Percentiles rank a stretch among this genome's conserved stretches.
Evolutionary conservation across 2,329 filamentous ascomycete species (phyloP).

Genomic region (Trichoderma cornu-damae): DNA sequence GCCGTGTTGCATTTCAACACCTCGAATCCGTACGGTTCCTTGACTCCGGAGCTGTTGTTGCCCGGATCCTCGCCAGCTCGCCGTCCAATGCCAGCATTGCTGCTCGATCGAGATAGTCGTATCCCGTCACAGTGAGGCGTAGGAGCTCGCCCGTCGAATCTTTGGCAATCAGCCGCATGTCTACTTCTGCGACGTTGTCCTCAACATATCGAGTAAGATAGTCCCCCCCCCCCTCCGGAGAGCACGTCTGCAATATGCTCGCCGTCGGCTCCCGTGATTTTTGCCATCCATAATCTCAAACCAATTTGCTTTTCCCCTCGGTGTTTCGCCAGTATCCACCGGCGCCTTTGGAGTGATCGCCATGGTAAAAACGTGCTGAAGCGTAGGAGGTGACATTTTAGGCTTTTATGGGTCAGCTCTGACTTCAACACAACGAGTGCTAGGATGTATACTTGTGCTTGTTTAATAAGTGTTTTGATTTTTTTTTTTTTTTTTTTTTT

Average conservation of each 20-base stretch:
- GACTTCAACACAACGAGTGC: no score
- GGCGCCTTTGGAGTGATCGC: not conserved
- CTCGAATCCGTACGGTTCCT: slow-evolving; percentile 6
- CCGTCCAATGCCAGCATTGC: slow-evolving; percentile 8
- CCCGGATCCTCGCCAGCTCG: not conserved
- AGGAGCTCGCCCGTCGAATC: not conserved
- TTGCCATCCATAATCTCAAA: not conserved
- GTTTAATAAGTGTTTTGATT: no score
- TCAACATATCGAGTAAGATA: slow-evolving; percentile 8
- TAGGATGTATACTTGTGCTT: not conserved
- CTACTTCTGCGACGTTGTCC: not conserved
- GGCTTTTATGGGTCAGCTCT: not conserved
- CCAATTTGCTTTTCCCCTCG: slow-evolving; percentile 10
- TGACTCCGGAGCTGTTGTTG: not conserved
- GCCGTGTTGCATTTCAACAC: slow-evolving; percentile 4
- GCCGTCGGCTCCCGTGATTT: not conserved
- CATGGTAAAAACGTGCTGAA: slow-evolving; percentile 7
- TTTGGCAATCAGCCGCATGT: not conserved
- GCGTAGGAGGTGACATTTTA: not conserved
- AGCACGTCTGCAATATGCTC: not conserved
- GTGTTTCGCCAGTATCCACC: not conserved
- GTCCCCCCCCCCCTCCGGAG: slow-evolving; percentile 4
- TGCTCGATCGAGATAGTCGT: slow-evolving; percentile 5
- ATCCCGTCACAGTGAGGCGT: not conserved
- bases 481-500: no score